Conservation (phyloP, 2,329 filamentous ascomycete species). For the Sphaceloma murrayae region DNA sequence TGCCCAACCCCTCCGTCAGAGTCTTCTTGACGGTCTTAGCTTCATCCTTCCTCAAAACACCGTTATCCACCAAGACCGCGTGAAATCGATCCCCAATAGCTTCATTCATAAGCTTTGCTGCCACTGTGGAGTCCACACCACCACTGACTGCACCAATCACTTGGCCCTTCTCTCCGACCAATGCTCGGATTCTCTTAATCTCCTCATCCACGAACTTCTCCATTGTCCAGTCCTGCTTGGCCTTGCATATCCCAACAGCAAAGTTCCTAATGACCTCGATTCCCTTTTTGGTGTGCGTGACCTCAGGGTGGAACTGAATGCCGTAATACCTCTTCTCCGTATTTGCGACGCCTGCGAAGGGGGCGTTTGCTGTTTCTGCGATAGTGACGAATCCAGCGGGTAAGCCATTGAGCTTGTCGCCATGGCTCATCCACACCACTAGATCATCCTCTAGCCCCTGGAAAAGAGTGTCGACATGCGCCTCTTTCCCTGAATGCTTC, state of each 20-base stretch:
- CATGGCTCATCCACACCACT: constrained; percentile 79
- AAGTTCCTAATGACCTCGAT: constrained; percentile 72
- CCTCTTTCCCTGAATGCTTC: constrained; percentile 43
- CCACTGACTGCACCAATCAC: constrained; percentile 73
- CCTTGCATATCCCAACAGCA: constrained; percentile 69
- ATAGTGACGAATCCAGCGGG: constrained; percentile 65
- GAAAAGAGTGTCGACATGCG: constrained; percentile 70
- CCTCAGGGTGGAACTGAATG: constrained; percentile 84
- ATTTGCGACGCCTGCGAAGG: constrained; percentile 72
- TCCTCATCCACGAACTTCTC: constrained; percentile 70
- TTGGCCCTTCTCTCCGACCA: constrained; percentile 74
- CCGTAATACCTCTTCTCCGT: constrained; percentile 61
- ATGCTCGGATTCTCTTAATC: constrained; percentile 65
- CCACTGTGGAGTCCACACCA: constrained; percentile 84
- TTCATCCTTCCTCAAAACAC: constrained; percentile 77
- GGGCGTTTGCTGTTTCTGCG: constrained; percentile 64
- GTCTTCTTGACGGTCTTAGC: constrained; percentile 72
- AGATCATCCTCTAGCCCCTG: constrained; percentile 60
- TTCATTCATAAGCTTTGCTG: constrained; percentile 72
- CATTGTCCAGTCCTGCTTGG: constrained; percentile 75
- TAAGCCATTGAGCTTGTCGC: constrained; percentile 69
- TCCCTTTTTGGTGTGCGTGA: constrained; percentile 63
- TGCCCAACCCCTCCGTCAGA: constrained; percentile 67
- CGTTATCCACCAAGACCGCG: constrained; percentile 77
- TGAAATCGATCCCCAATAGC: constrained; percentile 81